Base-by-base conservation (phyloP, 352 stramenopile species). In the Globisporangium nunn region DNA sequence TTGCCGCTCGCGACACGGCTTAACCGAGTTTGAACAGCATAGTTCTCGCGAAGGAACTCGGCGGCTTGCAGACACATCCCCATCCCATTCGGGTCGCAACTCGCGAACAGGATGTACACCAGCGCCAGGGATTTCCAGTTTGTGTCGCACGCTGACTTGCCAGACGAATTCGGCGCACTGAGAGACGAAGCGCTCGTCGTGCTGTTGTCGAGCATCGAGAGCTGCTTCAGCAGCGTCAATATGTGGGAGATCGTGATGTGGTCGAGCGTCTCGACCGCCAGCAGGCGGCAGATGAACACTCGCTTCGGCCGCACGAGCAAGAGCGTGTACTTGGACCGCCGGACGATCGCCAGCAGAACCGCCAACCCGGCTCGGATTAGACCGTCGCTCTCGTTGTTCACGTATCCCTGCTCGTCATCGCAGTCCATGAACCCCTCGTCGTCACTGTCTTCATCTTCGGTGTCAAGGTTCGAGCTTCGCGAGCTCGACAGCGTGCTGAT, bases 21-120 rank as follows among this genome's bases (percentile, higher is more conserved):
- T 37, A 39, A 55, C 18, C 18, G 62, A 35, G 12, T 28, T 41
- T 31, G 14, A 14, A 63, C 50, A 4, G 45, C 59, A 53, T 72
- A 83, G 44, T 81, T 76, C 43, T 88, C 78, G 31, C 85, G 81
- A 4, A 94, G 63, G 61, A 94, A 94, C 56, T 87, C 76, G 37
- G 84, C 80, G 10, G 75, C 71, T 33, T 76, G 71, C 15, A 79
- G 54, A 40, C 76, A 87, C 80, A 94, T 92, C 1, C 84, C 80
- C 64, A 75, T 81, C 2, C 83, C 81, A 46, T 85, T 88, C 17
- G 81, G 80, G 60, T 94, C 80, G 63, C 79, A 91, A 23, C 76
- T 88, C 28, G 84, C 80, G 23, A 90, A 64, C 2, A 92, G 55
- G 33, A 88, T 62, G 58, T 87, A 87, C 7, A 91, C 80, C 6